These are phyloP conservation scores for Pseudogymnoascus sp. DNA, from an alignment of 2,329 filamentous ascomycete species.

Conservation along the genomic window DNA sequence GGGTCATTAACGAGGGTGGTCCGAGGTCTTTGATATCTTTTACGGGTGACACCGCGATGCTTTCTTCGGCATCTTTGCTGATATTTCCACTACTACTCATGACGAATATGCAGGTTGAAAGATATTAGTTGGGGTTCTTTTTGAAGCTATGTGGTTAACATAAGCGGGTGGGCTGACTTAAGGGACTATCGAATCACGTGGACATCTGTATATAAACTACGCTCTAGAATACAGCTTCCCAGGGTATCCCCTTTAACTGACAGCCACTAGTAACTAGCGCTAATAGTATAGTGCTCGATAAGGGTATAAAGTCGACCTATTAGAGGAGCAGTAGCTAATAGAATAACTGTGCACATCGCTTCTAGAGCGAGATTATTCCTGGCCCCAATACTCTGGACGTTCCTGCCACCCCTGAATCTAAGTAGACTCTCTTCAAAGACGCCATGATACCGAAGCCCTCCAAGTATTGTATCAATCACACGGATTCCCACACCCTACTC, in stretches of 20 bases:
- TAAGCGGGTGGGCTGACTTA: neutral
- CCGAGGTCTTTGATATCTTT: neutral
- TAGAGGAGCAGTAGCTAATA: neutral
- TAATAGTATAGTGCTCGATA: neutral
- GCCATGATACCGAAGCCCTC: neutral
- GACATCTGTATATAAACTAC: neutral
- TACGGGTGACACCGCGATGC: neutral
- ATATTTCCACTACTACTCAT: neutral
- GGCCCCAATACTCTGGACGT: neutral
- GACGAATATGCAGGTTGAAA: neutral
- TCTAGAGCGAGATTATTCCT: neutral
- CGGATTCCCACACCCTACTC: slow-evolving; percentile 35
- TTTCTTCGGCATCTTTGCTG: neutral
- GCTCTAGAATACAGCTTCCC: neutral
- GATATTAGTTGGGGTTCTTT: neutral
- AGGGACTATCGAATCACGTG: neutral
- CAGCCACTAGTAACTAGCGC: neutral
- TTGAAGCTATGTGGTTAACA: neutral
- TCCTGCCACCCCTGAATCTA: neutral
- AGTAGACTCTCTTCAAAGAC: neutral
- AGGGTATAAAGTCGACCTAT: neutral
- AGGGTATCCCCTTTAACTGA: neutral
- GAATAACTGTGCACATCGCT: neutral
- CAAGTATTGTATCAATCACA: neutral
- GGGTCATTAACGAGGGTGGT: neutral